Base-by-base conservation (phyloP, 306 rosid genomes). In the Malus sieversii region DNA sequence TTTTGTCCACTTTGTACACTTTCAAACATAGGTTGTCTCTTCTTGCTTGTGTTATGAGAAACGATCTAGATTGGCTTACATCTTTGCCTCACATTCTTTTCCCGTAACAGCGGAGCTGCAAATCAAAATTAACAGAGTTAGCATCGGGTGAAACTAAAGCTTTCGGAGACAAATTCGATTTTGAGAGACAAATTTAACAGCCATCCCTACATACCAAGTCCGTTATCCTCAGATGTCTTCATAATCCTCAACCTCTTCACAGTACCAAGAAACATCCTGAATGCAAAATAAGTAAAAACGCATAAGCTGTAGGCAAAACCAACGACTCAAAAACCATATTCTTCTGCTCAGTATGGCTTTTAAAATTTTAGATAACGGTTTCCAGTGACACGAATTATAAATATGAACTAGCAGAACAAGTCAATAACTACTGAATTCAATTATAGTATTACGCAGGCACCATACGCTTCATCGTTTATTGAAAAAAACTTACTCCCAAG, bases 221-320 rank as follows among this genome's bases (percentile, higher is more conserved):
- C 93, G 68, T 88, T 89, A 59, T 89, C 93, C 82, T 92, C 96
- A 38, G 90, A 81, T 53, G 89, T 87, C 82, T 89, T 90, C 97
- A 95, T 95, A 64, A 95, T 90, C 86, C 97, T 84, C 35, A 92
- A 90, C 88, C 98, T 86, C 96, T 87, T 92, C 80, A 90, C 93
- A 0, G 97, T 88, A 80, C 79, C 66, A 63, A 88, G 42, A 80
- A 95, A 92, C 97, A 95, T 92, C 82, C 97, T 95, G 96, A 78
- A 76, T n/a, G 78, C 38, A 64, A 83, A 71, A 76, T 33, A 10
- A 30, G 53, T 38, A 46, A 11, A 55, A 40, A 8, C 29, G 15
- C 8, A 74, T 29, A 74, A 74, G 62, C 38, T 20, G 23, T 74
- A n/a, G 4, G 58, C 13, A 25, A 74, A 73, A 25, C 51, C 59